Base-by-base conservation (phyloP, 768 basidiomycete genomes). In the Obba rivulosa region DNA sequence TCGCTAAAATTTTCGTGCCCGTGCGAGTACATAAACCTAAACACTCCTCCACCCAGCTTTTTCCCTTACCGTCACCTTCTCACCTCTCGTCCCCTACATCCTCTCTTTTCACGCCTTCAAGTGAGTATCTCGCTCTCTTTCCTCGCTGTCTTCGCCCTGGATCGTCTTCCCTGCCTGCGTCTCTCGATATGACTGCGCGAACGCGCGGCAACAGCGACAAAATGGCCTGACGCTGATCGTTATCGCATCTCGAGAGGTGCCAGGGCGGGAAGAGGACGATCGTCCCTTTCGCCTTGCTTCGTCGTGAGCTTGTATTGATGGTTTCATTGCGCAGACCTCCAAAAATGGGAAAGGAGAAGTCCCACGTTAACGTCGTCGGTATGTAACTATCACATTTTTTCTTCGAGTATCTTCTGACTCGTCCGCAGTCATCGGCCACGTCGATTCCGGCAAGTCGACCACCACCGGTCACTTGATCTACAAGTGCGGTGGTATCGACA, bases 401-500 rank as follows among this genome's bases (percentile, higher is more conserved):
- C 28, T 13, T 7, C 13, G 50, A 62, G 52, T 10, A 41, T 62
- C 44, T 57, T 64, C 47, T 66, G 61, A 54, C 41, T 59, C 16
- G 13, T 50, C 68, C 59, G 28, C 66, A 89, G 92, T 94, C 74
- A 95, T 95, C 78, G 93, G 94, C 59, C 93, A 94, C 80, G 92
- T 94, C 90, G 93, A 97, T 79, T 97, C 95, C 70, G 95, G 95
- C 61, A 99, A 98, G 79, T 98, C 95, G 51, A 99, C 96, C 76
- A 99, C 96, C 66, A 99, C 96, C 62, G 96, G 96, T 60, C 96
- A 99, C 79, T 81, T 99, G 79, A 98, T 98, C 85, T 98, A 97
- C 91, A 96, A 99, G 86, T 99, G 96, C 72, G 96, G 96, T 85
- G 96, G 96, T 89, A 99, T 99, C 79, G 96, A 99, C 73, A 99